Percentiles rank a stretch among this genome's conserved stretches.
Conservation (phyloP, 2,329 filamentous ascomycete genomes). For the Torrubiella hemipterigena region DNA sequence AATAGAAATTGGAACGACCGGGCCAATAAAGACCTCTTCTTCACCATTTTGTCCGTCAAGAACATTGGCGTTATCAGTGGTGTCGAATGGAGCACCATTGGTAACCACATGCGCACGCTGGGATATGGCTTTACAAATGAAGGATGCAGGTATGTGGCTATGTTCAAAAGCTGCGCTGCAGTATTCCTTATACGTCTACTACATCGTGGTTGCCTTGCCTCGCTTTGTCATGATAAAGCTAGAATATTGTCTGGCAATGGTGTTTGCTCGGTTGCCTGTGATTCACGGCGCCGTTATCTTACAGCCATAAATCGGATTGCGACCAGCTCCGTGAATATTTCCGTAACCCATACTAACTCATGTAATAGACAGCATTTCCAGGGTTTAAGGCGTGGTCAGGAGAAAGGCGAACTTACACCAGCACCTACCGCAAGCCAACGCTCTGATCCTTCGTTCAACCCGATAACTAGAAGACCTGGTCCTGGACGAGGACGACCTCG, state of each 20-base stretch:
- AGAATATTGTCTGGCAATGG: background rate
- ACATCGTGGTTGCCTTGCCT: too few relatives aligned
- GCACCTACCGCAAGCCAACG: conserved; percentile 20
- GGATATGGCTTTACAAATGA: conserved; percentile 55
- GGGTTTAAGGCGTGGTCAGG: conserved; percentile 41
- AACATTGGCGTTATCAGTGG: conserved; percentile 53
- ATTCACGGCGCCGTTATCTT: conserved; percentile 1
- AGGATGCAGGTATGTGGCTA: conserved; percentile 46
- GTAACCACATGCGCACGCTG: conserved; percentile 45
- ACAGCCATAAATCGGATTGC: conserved; percentile 1
- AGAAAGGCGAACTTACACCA: conserved; percentile 32
- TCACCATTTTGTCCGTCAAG: conserved; percentile 49
- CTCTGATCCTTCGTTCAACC: conserved; percentile 41
- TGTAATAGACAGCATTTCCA: conserved; percentile 45
- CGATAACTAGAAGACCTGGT: conserved; percentile 48
- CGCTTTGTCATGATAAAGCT: background rate
- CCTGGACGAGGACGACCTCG: conserved; percentile 42
- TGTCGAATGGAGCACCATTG: conserved; percentile 49
- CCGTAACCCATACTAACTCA: conserved; percentile 2
- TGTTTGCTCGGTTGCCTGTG: background rate
- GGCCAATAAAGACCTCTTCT: conserved; percentile 51
- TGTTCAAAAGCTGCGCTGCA: too few relatives aligned
- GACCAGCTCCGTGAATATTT: background rate
- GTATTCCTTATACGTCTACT: too few relatives aligned
- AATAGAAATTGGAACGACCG: conserved; percentile 51